Conservation (phyloP, 176 grass and related monocot genomes). For the Triticum dicoccoides region DNA sequence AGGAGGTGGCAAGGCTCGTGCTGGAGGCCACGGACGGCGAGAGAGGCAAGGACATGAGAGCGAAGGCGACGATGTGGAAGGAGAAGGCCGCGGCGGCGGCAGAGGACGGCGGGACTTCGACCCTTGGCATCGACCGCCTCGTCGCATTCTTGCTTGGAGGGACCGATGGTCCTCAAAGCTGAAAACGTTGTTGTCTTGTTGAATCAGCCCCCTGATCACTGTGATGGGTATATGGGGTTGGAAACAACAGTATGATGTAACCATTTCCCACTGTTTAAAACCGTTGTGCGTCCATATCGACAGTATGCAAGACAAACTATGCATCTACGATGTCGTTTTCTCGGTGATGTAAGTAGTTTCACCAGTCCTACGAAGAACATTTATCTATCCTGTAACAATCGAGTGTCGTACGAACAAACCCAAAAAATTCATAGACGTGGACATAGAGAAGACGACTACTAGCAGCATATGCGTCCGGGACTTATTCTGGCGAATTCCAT, state of each 20-base stretch:
- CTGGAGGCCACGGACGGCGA: conserved; percentile 56
- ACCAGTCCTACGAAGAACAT: background rate
- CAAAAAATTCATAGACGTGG: background rate
- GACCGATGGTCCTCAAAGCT: background rate
- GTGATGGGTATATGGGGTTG: background rate
- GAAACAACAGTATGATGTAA: background rate
- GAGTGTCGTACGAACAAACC: no score
- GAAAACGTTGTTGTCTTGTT: background rate
- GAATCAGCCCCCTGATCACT: background rate
- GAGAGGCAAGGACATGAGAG: conserved; percentile 49
- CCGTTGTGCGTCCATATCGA: background rate
- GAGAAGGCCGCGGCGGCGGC: conserved; percentile 39
- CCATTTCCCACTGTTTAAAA: background rate
- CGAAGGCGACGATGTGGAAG: conserved; percentile 47
- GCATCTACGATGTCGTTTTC: background rate
- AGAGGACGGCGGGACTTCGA: conserved; percentile 28
- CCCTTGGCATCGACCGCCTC: conserved; percentile 10
- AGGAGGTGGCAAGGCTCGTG: conserved; percentile 50
- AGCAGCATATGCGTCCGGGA: background rate
- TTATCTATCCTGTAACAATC: no score
- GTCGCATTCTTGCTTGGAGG: conserved; percentile 34
- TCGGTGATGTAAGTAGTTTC: background rate
- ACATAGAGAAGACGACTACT: background rate
- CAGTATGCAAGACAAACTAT: background rate
- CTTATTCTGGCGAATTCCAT: conserved; percentile 25